phyloP scores from a whole-genome alignment of 2,329 filamentous ascomycete species.

The Karstenula rhodostoma region DNA sequence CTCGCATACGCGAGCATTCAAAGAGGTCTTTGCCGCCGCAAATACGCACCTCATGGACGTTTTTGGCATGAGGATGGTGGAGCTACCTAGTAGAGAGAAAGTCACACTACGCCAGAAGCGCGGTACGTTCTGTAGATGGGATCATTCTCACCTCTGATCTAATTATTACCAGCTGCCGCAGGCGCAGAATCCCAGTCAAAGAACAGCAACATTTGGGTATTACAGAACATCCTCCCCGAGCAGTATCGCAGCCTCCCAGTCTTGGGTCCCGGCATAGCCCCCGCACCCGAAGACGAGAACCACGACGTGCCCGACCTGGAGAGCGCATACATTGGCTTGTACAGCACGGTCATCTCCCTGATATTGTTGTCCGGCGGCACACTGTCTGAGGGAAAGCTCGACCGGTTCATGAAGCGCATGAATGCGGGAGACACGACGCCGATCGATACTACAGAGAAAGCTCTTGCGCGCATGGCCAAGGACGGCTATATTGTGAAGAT shows the following conservation, averaged over 20 bases:
- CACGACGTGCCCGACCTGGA: slow-evolving; percentile 65
- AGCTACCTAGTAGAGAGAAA: slow-evolving; percentile 83
- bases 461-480: slow-evolving; percentile 76
- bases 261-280: slow-evolving; percentile 71
- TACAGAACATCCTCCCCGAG: slow-evolving; percentile 75
- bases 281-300: slow-evolving; percentile 63
- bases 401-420: slow-evolving; percentile 75
- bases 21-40: slow-evolving; percentile 76
- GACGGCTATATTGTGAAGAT: slow-evolving; percentile 85
- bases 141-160: not conserved
- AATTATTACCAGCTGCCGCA: slow-evolving; percentile 56
- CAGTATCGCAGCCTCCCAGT: slow-evolving; percentile 71
- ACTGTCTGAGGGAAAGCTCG: slow-evolving; percentile 79
- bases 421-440: slow-evolving; percentile 80
- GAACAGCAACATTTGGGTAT: slow-evolving; percentile 75
- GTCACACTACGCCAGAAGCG: slow-evolving; percentile 80
- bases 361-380: slow-evolving; percentile 76
- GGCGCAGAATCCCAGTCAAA: slow-evolving; percentile 60
- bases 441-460: slow-evolving; percentile 74
- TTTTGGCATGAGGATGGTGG: slow-evolving; percentile 93
- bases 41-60: slow-evolving; percentile 73
- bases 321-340: slow-evolving; percentile 81
- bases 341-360: slow-evolving; percentile 79
- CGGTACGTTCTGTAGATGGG: slow-evolving; percentile 57
- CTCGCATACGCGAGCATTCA: slow-evolving; percentile 73